Evolutionary conservation across 257 asterid genomes (phyloP), one percentile per base, ranked within the genome.

Genomic region (Fraxinus anomala): DNA sequence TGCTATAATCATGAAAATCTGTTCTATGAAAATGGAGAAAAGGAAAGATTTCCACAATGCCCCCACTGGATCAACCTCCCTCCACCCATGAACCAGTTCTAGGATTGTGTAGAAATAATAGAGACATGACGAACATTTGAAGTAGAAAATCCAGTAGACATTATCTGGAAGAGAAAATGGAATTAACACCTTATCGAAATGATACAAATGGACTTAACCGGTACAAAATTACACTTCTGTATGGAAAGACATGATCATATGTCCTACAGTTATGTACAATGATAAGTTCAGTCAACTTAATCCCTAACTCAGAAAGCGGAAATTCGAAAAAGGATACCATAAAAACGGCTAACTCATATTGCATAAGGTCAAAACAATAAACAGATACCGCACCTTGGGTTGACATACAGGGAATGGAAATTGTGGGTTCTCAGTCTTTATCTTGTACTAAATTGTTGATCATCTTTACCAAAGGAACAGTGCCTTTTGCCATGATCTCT

Each of bases 401-500:
- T 51, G n/a, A 17, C 63, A 17, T 51, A 51, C 63, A 17, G 23
- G 63, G 63, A 51, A 51, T 19, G 9, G 63, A 17, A 17, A 51
- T 51, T 51, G 6, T 5, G 67, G 67, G 67, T n/a, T 59, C 67
- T 82, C 84, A 89, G 80, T 94, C 92, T 73, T 75, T 87, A 77
- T 94, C 97, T 82, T 78, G 61, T 76, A 94, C 65, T 76, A 94
- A 90, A 80, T 94, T 94, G 83, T 82, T 90, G 84, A 91, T 75
- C 98, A 94, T 92, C 74, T 76, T 87, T 70, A 83, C 94, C 86
- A 94, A 77, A 63, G 98, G 97, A 79, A 90, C 37, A 33, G 97
- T 92, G 74, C 98, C 98, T 84, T 94, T 94, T 2, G 90, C 85
- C 97, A 92, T 94, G 34, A 94, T 92, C 89, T 94, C 97, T 77